Evolutionary conservation across 2,329 filamentous ascomycete genomes (phyloP).

Genomic region (Fusarium euwallaceae): DNA sequence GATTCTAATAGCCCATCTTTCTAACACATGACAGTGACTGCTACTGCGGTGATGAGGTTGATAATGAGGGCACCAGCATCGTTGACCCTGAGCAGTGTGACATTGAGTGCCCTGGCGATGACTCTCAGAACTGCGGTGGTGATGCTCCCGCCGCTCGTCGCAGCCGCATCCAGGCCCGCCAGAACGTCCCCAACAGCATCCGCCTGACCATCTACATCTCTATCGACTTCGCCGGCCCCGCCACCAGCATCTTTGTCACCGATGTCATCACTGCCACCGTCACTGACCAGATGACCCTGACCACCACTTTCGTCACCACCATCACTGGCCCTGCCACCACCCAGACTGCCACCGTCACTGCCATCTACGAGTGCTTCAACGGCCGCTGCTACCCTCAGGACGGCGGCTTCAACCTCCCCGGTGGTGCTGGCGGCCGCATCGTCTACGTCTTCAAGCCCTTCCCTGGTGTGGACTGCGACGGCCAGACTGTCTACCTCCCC

Average conservation of each 20-base stretch:
- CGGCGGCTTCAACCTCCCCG: background rate
- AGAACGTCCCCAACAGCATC: slow-evolving; percentile 38
- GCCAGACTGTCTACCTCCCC: slow-evolving; percentile 35
- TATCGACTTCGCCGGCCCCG: background rate
- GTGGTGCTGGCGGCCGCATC: background rate
- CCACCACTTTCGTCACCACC: slow-evolving; percentile 37
- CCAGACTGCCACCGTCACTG: slow-evolving; percentile 32
- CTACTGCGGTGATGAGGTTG: slow-evolving; percentile 41
- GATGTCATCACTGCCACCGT: slow-evolving; percentile 28
- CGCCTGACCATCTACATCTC: slow-evolving; percentile 42
- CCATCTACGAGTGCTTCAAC: slow-evolving; percentile 35
- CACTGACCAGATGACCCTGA: slow-evolving; percentile 35
- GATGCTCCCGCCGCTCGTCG: slow-evolving; percentile 21
- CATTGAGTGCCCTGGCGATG: slow-evolving; percentile 40
- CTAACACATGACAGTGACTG: slow-evolving; percentile 31
- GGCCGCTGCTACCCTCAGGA: slow-evolving; percentile 33
- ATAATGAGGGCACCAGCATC: slow-evolving; percentile 11
- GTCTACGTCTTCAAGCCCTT: slow-evolving; percentile 39
- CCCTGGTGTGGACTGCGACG: slow-evolving; percentile 36
- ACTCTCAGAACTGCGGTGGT: slow-evolving; percentile 40
- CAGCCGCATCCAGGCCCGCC: slow-evolving; percentile 35
- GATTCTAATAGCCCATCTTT: accelerated
- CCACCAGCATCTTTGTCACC: background rate
- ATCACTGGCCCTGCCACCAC: slow-evolving; percentile 25
- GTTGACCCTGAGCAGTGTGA: slow-evolving; percentile 28